phyloP scores from a whole-genome alignment of 176 grass and related monocot species.

The Triticum turgidum region DNA sequence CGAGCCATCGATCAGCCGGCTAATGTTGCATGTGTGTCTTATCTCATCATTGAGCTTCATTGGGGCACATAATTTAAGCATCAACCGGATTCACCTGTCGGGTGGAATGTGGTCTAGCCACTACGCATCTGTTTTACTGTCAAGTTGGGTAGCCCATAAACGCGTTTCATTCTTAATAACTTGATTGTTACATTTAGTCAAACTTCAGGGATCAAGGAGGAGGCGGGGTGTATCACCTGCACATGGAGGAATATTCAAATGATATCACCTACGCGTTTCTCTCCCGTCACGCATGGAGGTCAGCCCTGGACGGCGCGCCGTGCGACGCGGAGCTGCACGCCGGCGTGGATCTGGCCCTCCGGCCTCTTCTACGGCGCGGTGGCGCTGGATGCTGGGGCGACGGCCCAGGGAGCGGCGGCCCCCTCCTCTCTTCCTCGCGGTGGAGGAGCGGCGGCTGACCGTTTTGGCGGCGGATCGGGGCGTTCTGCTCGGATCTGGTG shows the following conservation, averaged over 20 bases:
- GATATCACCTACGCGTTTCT: too few relatives aligned
- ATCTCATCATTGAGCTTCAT: neutral
- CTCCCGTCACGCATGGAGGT: too few relatives aligned
- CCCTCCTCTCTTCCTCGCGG: too few relatives aligned
- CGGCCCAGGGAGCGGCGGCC: too few relatives aligned
- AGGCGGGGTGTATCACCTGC: neutral
- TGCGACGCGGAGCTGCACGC: too few relatives aligned
- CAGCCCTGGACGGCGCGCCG: too few relatives aligned
- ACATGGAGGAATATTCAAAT: neutral
- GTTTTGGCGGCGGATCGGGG: too few relatives aligned
- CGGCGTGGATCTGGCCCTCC: too few relatives aligned
- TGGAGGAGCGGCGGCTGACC: too few relatives aligned
- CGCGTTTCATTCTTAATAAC: neutral
- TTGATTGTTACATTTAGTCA: neutral
- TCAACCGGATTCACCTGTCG: neutral
- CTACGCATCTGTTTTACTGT: neutral
- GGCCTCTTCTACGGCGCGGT: too few relatives aligned
- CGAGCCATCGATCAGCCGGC: neutral
- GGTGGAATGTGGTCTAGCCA: neutral
- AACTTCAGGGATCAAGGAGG: neutral
- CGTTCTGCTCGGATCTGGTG: too few relatives aligned
- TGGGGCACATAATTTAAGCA: constrained; percentile 2
- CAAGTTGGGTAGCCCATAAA: neutral
- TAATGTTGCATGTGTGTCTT: constrained; percentile 2
- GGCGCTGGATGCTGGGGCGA: too few relatives aligned